Base-by-base conservation (phyloP, 1,284 basidiomycete genomes). In the Fomitopsis pinicola region DNA sequence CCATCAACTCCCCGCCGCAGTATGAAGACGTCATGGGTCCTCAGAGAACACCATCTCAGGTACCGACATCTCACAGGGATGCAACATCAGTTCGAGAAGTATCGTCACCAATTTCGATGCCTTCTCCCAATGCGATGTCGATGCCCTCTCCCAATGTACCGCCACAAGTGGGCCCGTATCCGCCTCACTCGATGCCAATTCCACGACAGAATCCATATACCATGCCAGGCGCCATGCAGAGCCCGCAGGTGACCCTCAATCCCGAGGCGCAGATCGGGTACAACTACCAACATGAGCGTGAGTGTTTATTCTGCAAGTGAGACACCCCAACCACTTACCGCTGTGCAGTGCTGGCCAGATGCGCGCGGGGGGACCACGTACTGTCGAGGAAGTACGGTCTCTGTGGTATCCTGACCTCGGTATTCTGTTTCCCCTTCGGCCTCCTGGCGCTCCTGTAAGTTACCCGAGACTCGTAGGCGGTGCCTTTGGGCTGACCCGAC, bases 311-410 rank as follows among this genome's bases (percentile, higher is more conserved):
- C 17, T 50, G 3, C 6, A 3, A 30, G 2, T 17, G 26, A 12
- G 44, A 5, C 10, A 10, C 15, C n/a, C 3, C n/a, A 10, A 6
- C 50, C 8, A 28, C 15, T 53, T 28, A 38, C 17, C 15, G 30
- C 7, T 38, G 22, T n/a, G 19, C 28, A 71, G 69, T 71, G 55
- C 63, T 63, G 44, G 69, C 68, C 8, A 57, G 63, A 40, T 71
- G 69, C 60, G 69, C 69, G 42, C 53, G 67, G 33, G 69, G 69
- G 10, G 64, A 71, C 36, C 69, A 71, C 62, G 66, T 68, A 38
- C 42, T 64, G 3, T 48, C 52, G 52, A 66, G 8, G 40, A 68
- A 67, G 48, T 63, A 69, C 60, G 67, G 67, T 1, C 55, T 60
- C 28, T 38, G 63, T 12, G 69, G 69, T 14, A 68, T 70, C 54